phyloP scores from a whole-genome alignment of 2,329 filamentous ascomycete species.

The Chaetomium globosum region DNA sequence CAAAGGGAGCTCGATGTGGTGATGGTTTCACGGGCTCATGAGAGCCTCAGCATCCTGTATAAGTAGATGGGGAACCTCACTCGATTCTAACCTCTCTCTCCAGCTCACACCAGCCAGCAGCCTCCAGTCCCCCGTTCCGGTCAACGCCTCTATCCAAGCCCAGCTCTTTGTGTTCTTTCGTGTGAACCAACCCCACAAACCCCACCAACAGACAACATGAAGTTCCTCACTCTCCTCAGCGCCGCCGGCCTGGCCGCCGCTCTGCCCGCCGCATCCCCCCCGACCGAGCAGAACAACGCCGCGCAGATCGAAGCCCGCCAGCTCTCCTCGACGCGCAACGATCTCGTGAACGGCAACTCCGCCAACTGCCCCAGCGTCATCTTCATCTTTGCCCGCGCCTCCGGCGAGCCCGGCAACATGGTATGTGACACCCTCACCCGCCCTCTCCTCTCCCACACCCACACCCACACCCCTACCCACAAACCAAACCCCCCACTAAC shows the following conservation, averaged over 20 bases:
- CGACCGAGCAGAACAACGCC: background rate
- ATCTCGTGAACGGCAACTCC: slow-evolving; percentile 27
- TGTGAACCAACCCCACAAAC: background rate
- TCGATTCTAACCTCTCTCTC: background rate
- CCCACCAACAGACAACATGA: slow-evolving; percentile 24
- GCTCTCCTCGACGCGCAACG: slow-evolving; percentile 25
- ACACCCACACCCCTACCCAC: background rate
- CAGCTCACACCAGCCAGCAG: slow-evolving; percentile 15
- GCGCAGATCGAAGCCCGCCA: slow-evolving; percentile 23
- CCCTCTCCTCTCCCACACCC: background rate
- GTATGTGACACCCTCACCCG: slow-evolving; percentile 28
- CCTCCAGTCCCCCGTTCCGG: background rate
- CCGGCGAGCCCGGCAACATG: slow-evolving; percentile 47
- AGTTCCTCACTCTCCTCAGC: slow-evolving; percentile 29
- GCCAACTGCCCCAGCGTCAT: slow-evolving; percentile 43
- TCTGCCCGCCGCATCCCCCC: slow-evolving; percentile 22
- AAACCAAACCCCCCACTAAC: background rate
- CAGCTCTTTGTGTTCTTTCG: background rate
- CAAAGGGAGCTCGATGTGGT: background rate
- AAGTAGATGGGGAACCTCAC: slow-evolving; percentile 11
- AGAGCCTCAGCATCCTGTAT: background rate
- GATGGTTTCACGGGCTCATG: slow-evolving; percentile 2
- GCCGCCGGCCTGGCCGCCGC: slow-evolving; percentile 27
- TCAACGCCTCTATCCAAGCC: background rate
- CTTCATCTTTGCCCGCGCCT: slow-evolving; percentile 47